Evolutionary conservation across 129 eudicot species (phyloP), one percentile per base, ranked within the genome.

Genomic region (Silybum marianum): DNA sequence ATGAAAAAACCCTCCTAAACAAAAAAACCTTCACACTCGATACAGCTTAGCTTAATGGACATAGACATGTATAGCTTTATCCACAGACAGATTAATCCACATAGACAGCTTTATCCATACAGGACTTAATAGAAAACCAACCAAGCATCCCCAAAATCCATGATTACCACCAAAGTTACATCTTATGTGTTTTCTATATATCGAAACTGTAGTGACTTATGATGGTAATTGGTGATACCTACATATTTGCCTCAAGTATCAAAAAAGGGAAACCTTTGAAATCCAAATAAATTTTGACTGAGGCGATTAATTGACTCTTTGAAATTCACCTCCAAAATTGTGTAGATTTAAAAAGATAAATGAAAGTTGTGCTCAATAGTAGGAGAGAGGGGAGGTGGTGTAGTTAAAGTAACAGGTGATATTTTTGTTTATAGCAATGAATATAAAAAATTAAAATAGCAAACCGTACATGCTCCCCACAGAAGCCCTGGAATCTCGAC

Each of bases 391-490:
- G 10, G 4, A 30, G 10, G 42, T 70, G 39, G 74, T 34, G n/a
- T 25, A 21, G 7, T 22, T 19, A 26, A 21, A 66, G 14, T 18
- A 9, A 51, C 38, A 32, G 8, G 76, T 38, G 19, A 7, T 36
- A n/a, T 23, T 48, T 11, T 13, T 67, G 24, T 42, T 32, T 16
- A 68, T 13, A 13, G 28, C 44, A 42, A 16, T 12, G n/a, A 30
- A 30, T 34, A 60, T 32, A 4, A 32, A 32, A 32, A 32, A 71
- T 0, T 24, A 7, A 77, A 34, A 67, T 51, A 69, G 19, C 32
- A 78, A 80, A 86, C 42, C 88, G 22, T 95, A 95, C 98, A 89
- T 86, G 98, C 98, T 85, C 99, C 98, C 99, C 99, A 93, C 2
- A 90, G 80, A 83, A 93, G 97, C 14, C 98, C 98, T 2, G 83